Evolutionary conservation across 108 stramenopile species (phyloP), one percentile per base, ranked within the genome.

Genomic region (Asterionellopsis glacialis): DNA sequence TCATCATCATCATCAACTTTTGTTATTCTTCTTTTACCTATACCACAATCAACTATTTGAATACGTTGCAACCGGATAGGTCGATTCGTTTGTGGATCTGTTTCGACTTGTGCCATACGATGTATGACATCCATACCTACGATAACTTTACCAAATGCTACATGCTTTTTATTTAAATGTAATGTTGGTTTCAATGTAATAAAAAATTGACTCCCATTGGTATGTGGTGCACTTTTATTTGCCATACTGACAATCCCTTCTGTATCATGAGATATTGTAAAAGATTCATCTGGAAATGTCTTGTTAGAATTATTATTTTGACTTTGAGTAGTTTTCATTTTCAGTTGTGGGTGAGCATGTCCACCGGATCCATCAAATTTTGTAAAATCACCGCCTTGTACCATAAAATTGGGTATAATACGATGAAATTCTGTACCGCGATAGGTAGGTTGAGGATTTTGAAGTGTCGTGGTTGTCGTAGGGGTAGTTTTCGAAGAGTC

Each of bases 241-340:
- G 91, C 90, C 90, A 91, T 93, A 51, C 84, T 87, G 13, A 95
- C 68, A 7, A 68, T 65, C 1, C 95, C 95, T 12, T 80, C 75
- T 10, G 73, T 73, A 25, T 66, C 59, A 71, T 90, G 88, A 19
- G 62, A 53, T 41, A 87, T 75, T 0, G 57, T 19, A 67, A 93
- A 93, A 42, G 82, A 81, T 72, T 96, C 95, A 64, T 98, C 97
- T 4, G 70, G 55, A 76, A 98, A 98, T 11, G 63, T 67, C 0
- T 56, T 49, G 74, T 53, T 28, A n/a, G n/a, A n/a, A n/a, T n/a
- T n/a, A n/a, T n/a, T n/a, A n/a, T n/a, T 63, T n/a, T n/a, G n/a
- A n/a, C n/a, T n/a, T n/a, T n/a, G n/a, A 22, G 49, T 93, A 91
- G 52, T 82, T 72, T 70, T 94, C 92, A 64, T 94, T 89, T 11